These are phyloP conservation scores for Phoenix dactylifera DNA, from an alignment of 176 grass and related monocot species.

Conservation along the genomic window DNA sequence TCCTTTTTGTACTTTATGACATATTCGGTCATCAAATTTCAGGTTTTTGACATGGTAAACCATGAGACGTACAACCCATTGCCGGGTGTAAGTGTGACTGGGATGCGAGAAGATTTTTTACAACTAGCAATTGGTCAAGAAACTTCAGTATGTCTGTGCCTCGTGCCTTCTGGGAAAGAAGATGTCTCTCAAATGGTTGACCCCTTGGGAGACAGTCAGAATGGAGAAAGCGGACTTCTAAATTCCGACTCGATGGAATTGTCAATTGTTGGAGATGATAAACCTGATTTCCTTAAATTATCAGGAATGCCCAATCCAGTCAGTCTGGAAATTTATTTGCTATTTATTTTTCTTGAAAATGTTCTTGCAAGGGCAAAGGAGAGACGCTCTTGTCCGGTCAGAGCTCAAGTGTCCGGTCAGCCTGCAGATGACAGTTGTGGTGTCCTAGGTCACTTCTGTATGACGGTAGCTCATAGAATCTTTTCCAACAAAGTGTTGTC, in stretches of 20 bases:
- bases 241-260: slow-evolving; percentile 31
- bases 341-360: slow-evolving; percentile 72
- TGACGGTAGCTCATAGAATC: slow-evolving; percentile 73
- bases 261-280: slow-evolving; percentile 32
- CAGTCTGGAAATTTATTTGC: slow-evolving; percentile 66
- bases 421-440: slow-evolving; percentile 31
- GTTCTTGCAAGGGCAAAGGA: slow-evolving; percentile 43
- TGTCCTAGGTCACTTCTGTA: slow-evolving; percentile 48
- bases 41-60: slow-evolving; percentile 93
- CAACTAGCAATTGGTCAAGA: slow-evolving; percentile 86
- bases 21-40: slow-evolving; percentile 18
- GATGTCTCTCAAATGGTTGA: slow-evolving; percentile 28
- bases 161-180: slow-evolving; percentile 38
- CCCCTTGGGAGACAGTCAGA: slow-evolving; percentile 19
- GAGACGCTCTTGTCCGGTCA: slow-evolving; percentile 26
- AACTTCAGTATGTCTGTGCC: slow-evolving; percentile 60
- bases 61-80: slow-evolving; percentile 52
- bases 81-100: slow-evolving; percentile 76
- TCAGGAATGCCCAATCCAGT: slow-evolving; percentile 40
- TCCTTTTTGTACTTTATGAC: slow-evolving; percentile 13
- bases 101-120: slow-evolving; percentile 83
- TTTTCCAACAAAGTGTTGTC: slow-evolving; percentile 80
- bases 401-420: slow-evolving; percentile 22
- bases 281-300: slow-evolving; percentile 18
- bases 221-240: slow-evolving; percentile 15